phyloP scores from a whole-genome alignment of 176 grass and related monocot species.

The Secale cereale region DNA sequence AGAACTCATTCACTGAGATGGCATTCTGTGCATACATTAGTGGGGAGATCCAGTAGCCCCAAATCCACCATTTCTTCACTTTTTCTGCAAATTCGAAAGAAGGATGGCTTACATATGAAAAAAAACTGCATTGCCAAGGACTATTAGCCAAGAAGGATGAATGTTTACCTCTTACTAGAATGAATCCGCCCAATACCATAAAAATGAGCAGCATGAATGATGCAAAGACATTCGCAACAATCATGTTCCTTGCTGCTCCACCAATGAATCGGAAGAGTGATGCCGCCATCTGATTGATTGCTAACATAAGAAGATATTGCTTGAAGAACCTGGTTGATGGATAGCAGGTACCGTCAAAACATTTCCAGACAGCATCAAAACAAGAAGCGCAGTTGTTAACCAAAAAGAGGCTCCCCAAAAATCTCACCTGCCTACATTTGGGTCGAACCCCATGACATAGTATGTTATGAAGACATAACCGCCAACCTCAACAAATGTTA shows the following conservation, averaged over 20 bases:
- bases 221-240: conserved; percentile 74
- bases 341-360: conserved; percentile 16
- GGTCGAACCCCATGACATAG: conserved; percentile 89
- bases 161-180: conserved; percentile 62
- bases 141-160: background rate
- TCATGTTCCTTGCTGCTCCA: conserved; percentile 59
- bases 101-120: background rate
- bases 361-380: background rate
- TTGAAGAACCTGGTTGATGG: conserved; percentile 62
- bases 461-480: conserved; percentile 81
- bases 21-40: conserved; percentile 91
- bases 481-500: conserved; percentile 70
- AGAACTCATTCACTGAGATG: conserved; percentile 72
- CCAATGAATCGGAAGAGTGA: conserved; percentile 70
- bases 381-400: background rate
- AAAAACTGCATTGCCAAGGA: background rate
- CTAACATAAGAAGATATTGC: conserved; percentile 72
- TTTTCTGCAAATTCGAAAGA: conserved; percentile 39
- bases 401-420: conserved; percentile 1
- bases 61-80: conserved; percentile 98
- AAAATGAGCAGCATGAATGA: conserved; percentile 65
- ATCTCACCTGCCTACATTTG: conserved; percentile 75
- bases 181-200: conserved; percentile 75
- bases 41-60: conserved; percentile 98
- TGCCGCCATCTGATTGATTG: conserved; percentile 68